phyloP scores from a whole-genome alignment of 805 yeast species.

The Hanseniaspora pseudoguilliermondii region DNA sequence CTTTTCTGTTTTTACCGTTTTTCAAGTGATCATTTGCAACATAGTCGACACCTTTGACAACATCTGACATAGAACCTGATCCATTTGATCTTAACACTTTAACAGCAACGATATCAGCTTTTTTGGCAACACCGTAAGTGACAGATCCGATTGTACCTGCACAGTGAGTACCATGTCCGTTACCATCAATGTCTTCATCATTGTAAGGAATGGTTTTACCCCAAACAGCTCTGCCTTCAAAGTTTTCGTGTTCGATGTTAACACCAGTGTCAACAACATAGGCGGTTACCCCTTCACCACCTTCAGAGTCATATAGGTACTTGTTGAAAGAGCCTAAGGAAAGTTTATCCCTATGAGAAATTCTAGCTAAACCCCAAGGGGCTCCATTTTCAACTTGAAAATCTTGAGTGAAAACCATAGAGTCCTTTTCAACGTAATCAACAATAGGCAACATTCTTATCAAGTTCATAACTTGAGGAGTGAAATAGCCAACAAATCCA shows the following conservation, averaged over 20 bases:
- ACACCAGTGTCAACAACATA: conserved; percentile 88
- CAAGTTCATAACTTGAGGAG: conserved; percentile 58
- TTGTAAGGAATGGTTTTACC: conserved; percentile 69
- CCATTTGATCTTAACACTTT: conserved; percentile 75
- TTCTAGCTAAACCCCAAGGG: conserved; percentile 90
- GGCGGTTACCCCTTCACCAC: conserved; percentile 74
- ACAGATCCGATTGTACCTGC: conserved; percentile 88
- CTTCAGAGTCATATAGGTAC: conserved; percentile 58
- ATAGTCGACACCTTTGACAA: conserved; percentile 70
- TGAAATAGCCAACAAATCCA: conserved; percentile 82
- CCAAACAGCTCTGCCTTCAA: conserved; percentile 75
- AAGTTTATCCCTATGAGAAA: conserved; percentile 66
- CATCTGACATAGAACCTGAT: conserved; percentile 73
- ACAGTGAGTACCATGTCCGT: conserved; percentile 94
- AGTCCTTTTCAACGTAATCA: conserved; percentile 62
- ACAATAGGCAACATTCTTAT: conserved; percentile 57
- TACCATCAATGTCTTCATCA: conserved; percentile 63
- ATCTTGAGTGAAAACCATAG: conserved; percentile 51
- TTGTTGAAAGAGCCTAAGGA: conserved; percentile 59
- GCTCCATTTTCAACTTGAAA: conserved; percentile 66
- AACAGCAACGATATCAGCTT: conserved; percentile 66
- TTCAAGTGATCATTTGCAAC: conserved; percentile 62
- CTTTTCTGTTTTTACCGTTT: conserved; percentile 49
- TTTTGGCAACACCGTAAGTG: conserved; percentile 73
- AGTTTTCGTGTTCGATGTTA: conserved; percentile 60